Evolutionary conservation across 257 asterid genomes (phyloP), one percentile per base, ranked within the genome.

Genomic region (Solanum lycopersicoides): DNA sequence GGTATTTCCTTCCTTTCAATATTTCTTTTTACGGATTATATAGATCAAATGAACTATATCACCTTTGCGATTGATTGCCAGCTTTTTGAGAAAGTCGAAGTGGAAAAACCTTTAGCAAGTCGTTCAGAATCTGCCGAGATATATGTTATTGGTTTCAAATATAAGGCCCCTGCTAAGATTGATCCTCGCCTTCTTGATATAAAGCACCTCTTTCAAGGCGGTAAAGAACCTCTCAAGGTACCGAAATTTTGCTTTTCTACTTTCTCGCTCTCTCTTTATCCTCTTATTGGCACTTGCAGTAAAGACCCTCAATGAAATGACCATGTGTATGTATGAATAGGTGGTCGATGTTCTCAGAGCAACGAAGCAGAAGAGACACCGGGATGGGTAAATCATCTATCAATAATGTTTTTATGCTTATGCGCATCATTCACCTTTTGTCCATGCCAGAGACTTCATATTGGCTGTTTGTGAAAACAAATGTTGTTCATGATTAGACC

Each of bases 41-140:
- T 6, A 39, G 66, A 59, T 65, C 11, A 30, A 37, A 30, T 37
- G 7, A 59, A 84, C 10, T 47, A 47, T 83, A 74, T 88, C 87
- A 89, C 63, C 37, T 69, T 86, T 42, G 84, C 59, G 80, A 76
- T 45, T 89, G 53, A 47, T 86, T 39, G 83, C 89, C 93, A 97
- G 99, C 94, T 97, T 37, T 97, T 97, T 93, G 98, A 95, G 90
- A 95, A 92, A 92, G 99, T 97, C 86, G 99, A 97, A 89, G 99
- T 97, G 83, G 96, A 97, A 76, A 97, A 97, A 85, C 99, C 99
- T 35, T 89, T 88, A 71, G 99, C 99, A 30, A 95, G 98, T 93
- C 86, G 98, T 60, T 92, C 96, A 20, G 84, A 98, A 59, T 97
- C 98, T 42, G 99, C 99, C 18, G 99, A 95, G 87, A 97, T 96